Base-by-base conservation (phyloP, 2,329 filamentous ascomycete species). In the Arthrinium phaeospermum region DNA sequence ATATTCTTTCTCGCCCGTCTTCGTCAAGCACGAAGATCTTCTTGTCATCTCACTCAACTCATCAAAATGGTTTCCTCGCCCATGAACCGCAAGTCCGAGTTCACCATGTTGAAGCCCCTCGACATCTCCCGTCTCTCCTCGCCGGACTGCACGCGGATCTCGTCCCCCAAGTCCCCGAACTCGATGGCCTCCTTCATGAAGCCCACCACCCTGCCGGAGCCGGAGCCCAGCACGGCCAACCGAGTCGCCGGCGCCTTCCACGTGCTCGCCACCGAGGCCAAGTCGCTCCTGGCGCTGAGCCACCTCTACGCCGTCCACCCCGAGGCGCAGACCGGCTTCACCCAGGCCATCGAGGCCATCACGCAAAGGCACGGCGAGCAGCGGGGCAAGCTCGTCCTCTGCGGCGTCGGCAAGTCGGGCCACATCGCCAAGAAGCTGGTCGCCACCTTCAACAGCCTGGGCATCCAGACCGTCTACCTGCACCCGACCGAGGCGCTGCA, bases 401-500 rank as follows among this genome's bases (percentile, higher is more conserved):
- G 92, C 72, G 96, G 96, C 13, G 94, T 98, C 7, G 96, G 96
- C 72, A 98, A 98, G 84, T 97, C 94, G 71, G 95, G 95, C 0
- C 93, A 97, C 79, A 97, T 98, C 74, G 95, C 91, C 12, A 91
- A 91, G 82, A 98, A 98, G 85, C 88, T 97, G 1, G 94, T 95
- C n/a, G 95, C 96, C 8, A 98, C 95, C 3, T 95, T 98, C 87
- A 98, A 97, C 82, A 97, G 94, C 76, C 85, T 98, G 19, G 94
- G 93, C 8, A 89, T 98, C 45, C 89, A 90, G 51, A 90, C 93
- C 73, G 90, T 91, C 46, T 98, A 97, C 82, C 87, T 98, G 75
- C 95, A 98, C 81, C 95, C 96, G 0, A 94, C 94, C 24, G 96
- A 98, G 83, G 96, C 96, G 0, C 86, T 98, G 46, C 96, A 98